These are phyloP conservation scores for Botrytis fragariae DNA, from an alignment of 2,329 filamentous ascomycete genomes.

Conservation along the genomic window DNA sequence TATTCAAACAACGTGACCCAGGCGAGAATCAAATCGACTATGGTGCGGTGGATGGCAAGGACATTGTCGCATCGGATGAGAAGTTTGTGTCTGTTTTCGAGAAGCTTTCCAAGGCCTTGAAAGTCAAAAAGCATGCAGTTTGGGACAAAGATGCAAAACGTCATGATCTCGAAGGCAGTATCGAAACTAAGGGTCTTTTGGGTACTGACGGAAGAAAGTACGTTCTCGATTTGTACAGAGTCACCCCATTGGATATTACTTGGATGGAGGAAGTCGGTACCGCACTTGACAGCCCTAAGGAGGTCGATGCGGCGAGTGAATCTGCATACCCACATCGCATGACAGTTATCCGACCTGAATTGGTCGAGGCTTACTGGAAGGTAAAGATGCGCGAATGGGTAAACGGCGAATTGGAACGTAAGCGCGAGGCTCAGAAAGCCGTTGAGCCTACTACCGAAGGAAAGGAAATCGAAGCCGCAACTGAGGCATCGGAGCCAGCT, in stretches of 20 bases:
- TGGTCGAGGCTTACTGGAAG: constrained; percentile 83
- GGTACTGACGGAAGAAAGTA: constrained; percentile 97
- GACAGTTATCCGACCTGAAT: constrained; percentile 87
- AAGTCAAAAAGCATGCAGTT: constrained; percentile 90
- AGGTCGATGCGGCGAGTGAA: constrained; percentile 36
- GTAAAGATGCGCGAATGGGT: constrained; percentile 88
- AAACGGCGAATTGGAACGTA: constrained; percentile 69
- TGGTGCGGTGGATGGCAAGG: constrained; percentile 94
- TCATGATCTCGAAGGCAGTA: constrained; percentile 89
- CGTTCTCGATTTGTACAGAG: constrained; percentile 92
- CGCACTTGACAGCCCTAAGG: constrained; percentile 39
- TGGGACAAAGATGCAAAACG: constrained; percentile 95
- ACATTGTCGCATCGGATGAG: constrained; percentile 87
- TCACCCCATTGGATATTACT: constrained; percentile 84
- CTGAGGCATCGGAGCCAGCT: constrained; percentile 12
- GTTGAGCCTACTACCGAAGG: background rate
- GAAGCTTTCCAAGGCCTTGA: constrained; percentile 85
- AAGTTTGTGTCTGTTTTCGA: constrained; percentile 81
- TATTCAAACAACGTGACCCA: constrained; percentile 97
- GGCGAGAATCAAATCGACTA: constrained; percentile 99
- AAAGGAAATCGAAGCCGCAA: background rate
- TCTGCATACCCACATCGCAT: constrained; percentile 83
- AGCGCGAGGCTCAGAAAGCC: constrained; percentile 45
- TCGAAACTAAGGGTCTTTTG: constrained; percentile 96
- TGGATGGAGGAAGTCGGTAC: constrained; percentile 80